Percentiles rank a stretch among this genome's conserved stretches.
Evolutionary conservation across 139 green algal genomes (phyloP).

Genomic region (Yamagishiella unicocca): DNA sequence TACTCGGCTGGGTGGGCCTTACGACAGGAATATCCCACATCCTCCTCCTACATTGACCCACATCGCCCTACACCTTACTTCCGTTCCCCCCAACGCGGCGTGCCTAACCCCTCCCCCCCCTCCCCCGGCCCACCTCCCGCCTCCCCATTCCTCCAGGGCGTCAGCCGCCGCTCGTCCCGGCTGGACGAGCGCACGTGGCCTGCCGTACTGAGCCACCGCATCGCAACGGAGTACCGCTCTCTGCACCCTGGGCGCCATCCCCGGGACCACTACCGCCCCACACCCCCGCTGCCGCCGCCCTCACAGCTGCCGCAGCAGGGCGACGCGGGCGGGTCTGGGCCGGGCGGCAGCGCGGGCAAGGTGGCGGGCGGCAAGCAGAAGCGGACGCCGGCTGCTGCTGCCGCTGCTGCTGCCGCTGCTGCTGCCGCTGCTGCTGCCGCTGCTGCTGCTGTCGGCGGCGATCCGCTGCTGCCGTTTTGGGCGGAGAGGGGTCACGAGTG

Average conservation of each 20-base stretch:
- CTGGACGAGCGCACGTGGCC: slow-evolving; percentile 26
- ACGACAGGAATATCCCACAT: no score
- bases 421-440: not conserved
- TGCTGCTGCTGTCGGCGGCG: not conserved
- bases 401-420: not conserved
- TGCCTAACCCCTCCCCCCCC: not conserved
- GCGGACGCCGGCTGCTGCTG: not conserved
- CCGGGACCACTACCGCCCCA: slow-evolving; percentile 9
- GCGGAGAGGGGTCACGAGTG: slow-evolving; percentile 32
- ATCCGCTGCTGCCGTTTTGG: slow-evolving; percentile 36
- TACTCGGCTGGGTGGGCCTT: no score
- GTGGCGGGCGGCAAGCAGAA: not conserved
- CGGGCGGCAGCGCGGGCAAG: not conserved
- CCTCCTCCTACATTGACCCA: no score
- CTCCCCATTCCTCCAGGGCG: not conserved
- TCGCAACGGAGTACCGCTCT: slow-evolving; percentile 25
- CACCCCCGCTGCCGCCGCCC: not conserved
- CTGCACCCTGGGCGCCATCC: slow-evolving; percentile 22
- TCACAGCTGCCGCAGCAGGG: not conserved
- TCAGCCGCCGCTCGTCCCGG: not conserved
- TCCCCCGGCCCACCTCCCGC: not conserved
- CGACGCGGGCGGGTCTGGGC: not conserved
- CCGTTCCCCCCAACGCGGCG: no score
- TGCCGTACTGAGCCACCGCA: slow-evolving; percentile 1
- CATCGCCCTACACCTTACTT: no score